Evolutionary conservation across 352 stramenopile species (phyloP).

Genomic region (Phytopythium delawarense): DNA sequence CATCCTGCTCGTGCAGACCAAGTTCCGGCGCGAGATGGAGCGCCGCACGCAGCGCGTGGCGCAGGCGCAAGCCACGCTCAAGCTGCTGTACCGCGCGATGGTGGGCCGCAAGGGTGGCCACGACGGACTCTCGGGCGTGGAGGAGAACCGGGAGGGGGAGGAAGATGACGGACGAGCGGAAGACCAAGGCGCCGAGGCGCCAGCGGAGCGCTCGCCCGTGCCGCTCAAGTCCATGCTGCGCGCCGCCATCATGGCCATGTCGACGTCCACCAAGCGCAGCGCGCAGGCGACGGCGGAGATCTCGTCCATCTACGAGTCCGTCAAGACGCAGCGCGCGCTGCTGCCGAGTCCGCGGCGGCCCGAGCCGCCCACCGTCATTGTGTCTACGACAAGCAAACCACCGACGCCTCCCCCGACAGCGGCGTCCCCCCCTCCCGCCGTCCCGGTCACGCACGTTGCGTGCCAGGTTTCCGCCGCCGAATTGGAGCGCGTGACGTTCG

Average conservation of each 20-base stretch:
- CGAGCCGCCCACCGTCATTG: no score
- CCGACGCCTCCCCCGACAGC: no score
- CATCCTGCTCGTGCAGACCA: constrained; percentile 51
- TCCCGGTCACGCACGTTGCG: no score
- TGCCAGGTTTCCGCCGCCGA: no score
- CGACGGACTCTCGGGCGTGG: background rate
- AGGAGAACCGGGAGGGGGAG: background rate
- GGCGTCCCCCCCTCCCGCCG: no score
- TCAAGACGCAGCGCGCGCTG: no score
- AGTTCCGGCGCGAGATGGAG: constrained; percentile 54
- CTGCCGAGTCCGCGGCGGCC: no score
- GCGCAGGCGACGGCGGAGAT: constrained; percentile 32
- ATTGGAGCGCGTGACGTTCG: no score
- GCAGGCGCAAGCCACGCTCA: constrained; percentile 53
- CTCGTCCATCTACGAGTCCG: no score
- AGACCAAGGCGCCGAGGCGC: no score
- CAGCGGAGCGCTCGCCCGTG: constrained; percentile 4
- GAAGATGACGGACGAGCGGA: no score
- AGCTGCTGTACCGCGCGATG: constrained; percentile 58
- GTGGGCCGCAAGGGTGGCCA: constrained; percentile 10
- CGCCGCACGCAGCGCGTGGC: constrained; percentile 45
- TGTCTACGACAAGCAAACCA: no score
- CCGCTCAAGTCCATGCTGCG: constrained; percentile 54
- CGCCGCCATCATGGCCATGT: constrained; percentile 65
- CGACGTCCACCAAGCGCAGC: constrained; percentile 45